These are phyloP conservation scores for Eragrostis curvula DNA, from an alignment of 176 grass and related monocot species.

Conservation along the genomic window DNA sequence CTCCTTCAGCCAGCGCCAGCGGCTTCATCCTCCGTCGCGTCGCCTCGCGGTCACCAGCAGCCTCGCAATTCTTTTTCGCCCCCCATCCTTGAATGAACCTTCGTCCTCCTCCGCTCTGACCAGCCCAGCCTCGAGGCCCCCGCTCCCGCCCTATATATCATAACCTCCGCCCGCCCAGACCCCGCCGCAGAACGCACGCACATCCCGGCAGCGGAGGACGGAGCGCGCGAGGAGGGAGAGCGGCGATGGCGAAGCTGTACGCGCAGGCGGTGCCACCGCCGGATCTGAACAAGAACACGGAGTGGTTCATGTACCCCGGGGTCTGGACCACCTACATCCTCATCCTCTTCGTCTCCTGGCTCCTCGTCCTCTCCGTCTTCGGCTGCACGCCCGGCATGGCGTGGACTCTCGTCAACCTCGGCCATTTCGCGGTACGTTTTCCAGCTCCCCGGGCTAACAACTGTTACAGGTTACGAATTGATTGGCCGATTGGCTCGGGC, in stretches of 20 bases:
- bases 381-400: slow-evolving; percentile 77
- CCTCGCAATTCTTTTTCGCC: slow-evolving; percentile 38
- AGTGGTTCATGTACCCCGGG: slow-evolving; percentile 98
- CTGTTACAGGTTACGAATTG: neutral
- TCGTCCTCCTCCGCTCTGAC: slow-evolving; percentile 45
- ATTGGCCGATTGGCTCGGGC: neutral
- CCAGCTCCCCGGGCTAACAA: neutral
- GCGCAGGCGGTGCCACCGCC: slow-evolving; percentile 71
- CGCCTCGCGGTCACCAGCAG: slow-evolving; percentile 13
- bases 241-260: slow-evolving; percentile 76
- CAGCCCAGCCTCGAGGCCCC: neutral
- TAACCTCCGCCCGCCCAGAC: neutral
- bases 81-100: slow-evolving; percentile 60
- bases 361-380: slow-evolving; percentile 83
- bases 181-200: too few species aligned
- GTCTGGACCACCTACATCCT: slow-evolving; percentile 98
- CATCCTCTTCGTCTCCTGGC: slow-evolving; percentile 93
- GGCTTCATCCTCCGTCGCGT: too few species aligned
- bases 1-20: slow-evolving; percentile 13
- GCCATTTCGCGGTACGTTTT: slow-evolving; percentile 69
- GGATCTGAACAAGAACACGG: slow-evolving; percentile 99
- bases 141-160: slow-evolving; percentile 22
- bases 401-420: slow-evolving; percentile 86
- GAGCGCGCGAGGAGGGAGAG: too few species aligned
- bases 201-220: too few species aligned